These are phyloP conservation scores for Nakaseomyces bracarensis DNA, from an alignment of 1,139 yeast species.

Conservation along the genomic window DNA sequence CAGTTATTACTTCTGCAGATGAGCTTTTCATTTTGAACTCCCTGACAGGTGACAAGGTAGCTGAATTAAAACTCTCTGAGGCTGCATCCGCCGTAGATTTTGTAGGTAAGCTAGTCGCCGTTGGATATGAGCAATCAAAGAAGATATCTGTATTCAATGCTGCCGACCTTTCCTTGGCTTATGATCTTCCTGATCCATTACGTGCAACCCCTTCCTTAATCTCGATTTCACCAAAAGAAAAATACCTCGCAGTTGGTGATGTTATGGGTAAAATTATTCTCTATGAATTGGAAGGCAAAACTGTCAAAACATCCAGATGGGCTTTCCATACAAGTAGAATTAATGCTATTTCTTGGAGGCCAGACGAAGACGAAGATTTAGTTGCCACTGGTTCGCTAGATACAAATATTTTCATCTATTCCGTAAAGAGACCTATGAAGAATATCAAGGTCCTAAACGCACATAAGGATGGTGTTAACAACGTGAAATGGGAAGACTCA, in stretches of 20 bases:
- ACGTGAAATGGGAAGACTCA: slow-evolving; percentile 54
- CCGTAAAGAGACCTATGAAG: slow-evolving; percentile 69
- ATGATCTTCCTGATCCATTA: slow-evolving; percentile 32
- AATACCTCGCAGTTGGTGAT: slow-evolving; percentile 77
- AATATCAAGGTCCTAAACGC: slow-evolving; percentile 69
- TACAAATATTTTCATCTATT: slow-evolving; percentile 69
- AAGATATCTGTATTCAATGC: slow-evolving; percentile 33
- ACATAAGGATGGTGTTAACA: slow-evolving; percentile 80
- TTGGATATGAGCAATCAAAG: slow-evolving; percentile 41
- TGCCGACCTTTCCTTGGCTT: slow-evolving; percentile 31
- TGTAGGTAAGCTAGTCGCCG: slow-evolving; percentile 39
- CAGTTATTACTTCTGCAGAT: slow-evolving; percentile 35
- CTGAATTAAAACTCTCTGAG: slow-evolving; percentile 30
- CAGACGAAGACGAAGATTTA: slow-evolving; percentile 46
- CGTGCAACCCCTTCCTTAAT: slow-evolving; percentile 57
- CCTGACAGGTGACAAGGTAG: slow-evolving; percentile 24
- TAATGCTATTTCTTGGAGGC: slow-evolving; percentile 63
- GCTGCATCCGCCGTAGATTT: slow-evolving; percentile 40
- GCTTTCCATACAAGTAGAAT: slow-evolving; percentile 85
- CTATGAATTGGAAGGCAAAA: slow-evolving; percentile 47
- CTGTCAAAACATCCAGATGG: slow-evolving; percentile 83
- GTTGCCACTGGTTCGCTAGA: slow-evolving; percentile 79
- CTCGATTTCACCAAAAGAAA: slow-evolving; percentile 63
- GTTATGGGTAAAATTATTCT: slow-evolving; percentile 73
- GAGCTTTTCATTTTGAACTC: slow-evolving; percentile 23